Evolutionary conservation across 495 filamentous ascomycete species (phyloP), one percentile per base, ranked within the genome.

Genomic region (Paragyromitra xinjiangensis): DNA sequence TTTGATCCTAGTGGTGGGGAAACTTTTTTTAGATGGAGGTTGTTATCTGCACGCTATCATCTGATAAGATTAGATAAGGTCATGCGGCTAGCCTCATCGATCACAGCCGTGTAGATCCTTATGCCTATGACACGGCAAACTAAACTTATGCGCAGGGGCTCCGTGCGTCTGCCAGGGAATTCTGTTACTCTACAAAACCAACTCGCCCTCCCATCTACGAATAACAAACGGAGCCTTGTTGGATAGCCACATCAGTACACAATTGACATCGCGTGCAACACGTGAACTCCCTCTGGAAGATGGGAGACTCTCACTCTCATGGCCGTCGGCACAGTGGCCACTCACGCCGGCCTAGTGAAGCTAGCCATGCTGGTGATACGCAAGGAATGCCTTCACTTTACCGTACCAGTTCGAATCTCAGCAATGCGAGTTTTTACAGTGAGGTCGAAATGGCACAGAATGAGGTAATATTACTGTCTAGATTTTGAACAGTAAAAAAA

Each of bases 361-460:
- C 19, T 40, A 42, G 48, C 62, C 69, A 62, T 44, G 26, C 22
- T 44, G 69, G 53, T 51, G 74, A 77, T 26, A 62, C 40, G 8
- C 56, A 75, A 22, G 73, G 73, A 64, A 75, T 71, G 62, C 74
- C 74, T 29, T 69, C 77, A 9, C 83, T 87, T 44, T 88, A 87
- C 75, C 87, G 91, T 34, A 88, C 92, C 55, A 88, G 88, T 69
- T 93, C 92, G 42, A 92, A 93, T 83, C 86, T 91, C 82, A 97
- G 94, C 88, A 92, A 87, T 83, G 86, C 91, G 51, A 96, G 93
- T 84, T 90, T 97, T 78, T 89, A 97, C 50, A 93, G 92, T 44
- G 94, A 98, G 83, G 95, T 99, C n/a, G 95, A 97, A 83, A 99
- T 99, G 95, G 96, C 95, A 34, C 93, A 94, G 58, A 92, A 97